Evolutionary conservation across 768 basidiomycete genomes (phyloP), one percentile per base, ranked within the genome.

Genomic region (Suillus discolor): DNA sequence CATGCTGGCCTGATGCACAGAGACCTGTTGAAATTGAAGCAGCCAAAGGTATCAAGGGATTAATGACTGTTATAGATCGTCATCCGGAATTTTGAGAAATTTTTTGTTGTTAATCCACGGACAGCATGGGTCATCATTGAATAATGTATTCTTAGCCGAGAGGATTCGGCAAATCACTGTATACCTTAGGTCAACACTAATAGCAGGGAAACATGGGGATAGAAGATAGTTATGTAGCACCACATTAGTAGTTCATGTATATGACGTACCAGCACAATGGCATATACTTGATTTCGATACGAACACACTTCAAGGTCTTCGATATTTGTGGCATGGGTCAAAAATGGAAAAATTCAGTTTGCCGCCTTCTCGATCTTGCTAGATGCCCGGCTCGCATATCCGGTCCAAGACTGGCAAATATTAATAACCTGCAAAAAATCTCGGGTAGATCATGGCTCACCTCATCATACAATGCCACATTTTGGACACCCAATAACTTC

Each of bases 391-490:
- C 84, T 80, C 2, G 95, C 94, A 75, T 97, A 99, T 4, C 97
- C 97, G 2, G 93, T 93, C 97, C 97, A 99, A 36, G 93, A 94
- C 96, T 97, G 70, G 44, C 45, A n/a, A 47, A 62, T 12, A 63
- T 75, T 68, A 66, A 71, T 68, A 60, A 63, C 62, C 47, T 67
- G 49, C 64, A 63, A 66, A 38, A 53, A 38, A 57, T 57, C 54
- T 55, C 39, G 64, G 59, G 36, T 63, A 60, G 18, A 42, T 45
- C 67, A 64, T 39, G 54, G 67, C 87, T 61, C 73, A 97, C 96
- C 87, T 99, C 97, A 70, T 99, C 97, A 73, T 99, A 99, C 13
- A 99, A 76, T n/a, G 85, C 85, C 47, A 91, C 80, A 28, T 81
- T 79, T 62, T 84, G 76, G 6, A 86, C 85, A 16, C 87, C 89